These are phyloP conservation scores for Sporodiniella umbellata DNA, from an alignment of 371 early-diverging fungal genomes.

Conservation along the genomic window DNA sequence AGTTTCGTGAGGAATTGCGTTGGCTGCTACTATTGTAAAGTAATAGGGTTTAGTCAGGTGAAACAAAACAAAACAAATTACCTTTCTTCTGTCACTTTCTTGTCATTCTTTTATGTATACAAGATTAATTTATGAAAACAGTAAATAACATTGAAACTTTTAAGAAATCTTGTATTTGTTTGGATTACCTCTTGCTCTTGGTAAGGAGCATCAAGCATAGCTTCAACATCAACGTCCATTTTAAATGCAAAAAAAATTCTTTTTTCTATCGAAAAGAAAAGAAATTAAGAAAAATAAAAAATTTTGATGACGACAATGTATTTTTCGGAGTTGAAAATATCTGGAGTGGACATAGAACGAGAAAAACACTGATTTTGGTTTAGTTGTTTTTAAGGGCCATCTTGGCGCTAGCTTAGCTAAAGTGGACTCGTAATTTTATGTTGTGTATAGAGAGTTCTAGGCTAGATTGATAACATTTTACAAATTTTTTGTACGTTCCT, in stretches of 20 bases:
- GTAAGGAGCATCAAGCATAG: constrained; percentile 86
- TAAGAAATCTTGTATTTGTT: too few relatives aligned
- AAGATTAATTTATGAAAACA: too few relatives aligned
- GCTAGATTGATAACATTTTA: too few relatives aligned
- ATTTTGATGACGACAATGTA: neutral
- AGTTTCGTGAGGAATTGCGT: constrained; percentile 5
- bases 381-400: neutral
- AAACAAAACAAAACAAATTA: constrained; percentile 1
- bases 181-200: constrained; percentile 61
- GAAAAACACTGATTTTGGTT: too few relatives aligned
- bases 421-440: too few relatives aligned
- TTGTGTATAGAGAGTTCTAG: too few relatives aligned
- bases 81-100: neutral
- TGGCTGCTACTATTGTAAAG: neutral
- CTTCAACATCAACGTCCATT: constrained; percentile 72
- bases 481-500: too few relatives aligned
- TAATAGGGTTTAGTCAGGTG: too few relatives aligned
- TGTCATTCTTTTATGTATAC: neutral
- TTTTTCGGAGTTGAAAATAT: neutral
- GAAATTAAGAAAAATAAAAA: neutral
- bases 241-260: constrained; percentile 8
- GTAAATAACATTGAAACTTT: too few relatives aligned
- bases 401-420: too few relatives aligned
- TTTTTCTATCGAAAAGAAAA: neutral
- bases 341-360: neutral